These are phyloP conservation scores for Lipomyces yamanashiensis DNA, from an alignment of 805 yeast genomes.

Conservation along the genomic window DNA sequence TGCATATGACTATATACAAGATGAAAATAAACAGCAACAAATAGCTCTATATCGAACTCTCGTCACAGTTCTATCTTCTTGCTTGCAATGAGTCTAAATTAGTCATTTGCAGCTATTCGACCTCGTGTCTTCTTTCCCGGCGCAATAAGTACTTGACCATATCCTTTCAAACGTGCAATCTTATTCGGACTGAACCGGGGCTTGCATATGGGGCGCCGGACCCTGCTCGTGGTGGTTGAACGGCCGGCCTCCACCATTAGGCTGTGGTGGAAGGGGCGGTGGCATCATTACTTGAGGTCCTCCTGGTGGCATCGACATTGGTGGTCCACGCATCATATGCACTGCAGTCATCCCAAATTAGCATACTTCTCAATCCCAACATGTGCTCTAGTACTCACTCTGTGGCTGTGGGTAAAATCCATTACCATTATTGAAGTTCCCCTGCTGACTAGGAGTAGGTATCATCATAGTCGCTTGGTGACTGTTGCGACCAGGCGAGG, in stretches of 20 bases:
- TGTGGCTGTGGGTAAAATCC: constrained; percentile 30
- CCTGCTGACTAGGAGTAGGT: constrained; percentile 24
- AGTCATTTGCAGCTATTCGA: not conserved
- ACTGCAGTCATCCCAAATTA: constrained; percentile 2
- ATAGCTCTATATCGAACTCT: too few relatives aligned
- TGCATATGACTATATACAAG: too few relatives aligned
- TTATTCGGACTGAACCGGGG: constrained; percentile 5
- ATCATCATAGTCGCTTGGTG: constrained; percentile 32
- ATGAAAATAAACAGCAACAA: too few relatives aligned
- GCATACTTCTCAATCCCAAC: not conserved
- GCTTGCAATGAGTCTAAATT: not conserved
- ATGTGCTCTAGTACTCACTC: constrained; percentile 6
- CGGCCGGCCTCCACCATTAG: constrained; percentile 9
- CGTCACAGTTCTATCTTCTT: too few relatives aligned
- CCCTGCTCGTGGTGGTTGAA: constrained; percentile 10
- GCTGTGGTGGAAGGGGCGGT: constrained; percentile 14
- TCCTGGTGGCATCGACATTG: constrained; percentile 19
- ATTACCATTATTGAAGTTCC: constrained; percentile 2
- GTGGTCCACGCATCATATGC: constrained; percentile 27
- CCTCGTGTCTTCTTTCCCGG: not conserved
- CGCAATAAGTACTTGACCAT: not conserved
- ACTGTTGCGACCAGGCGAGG: constrained; percentile 31
- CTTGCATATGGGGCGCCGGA: constrained; percentile 3
- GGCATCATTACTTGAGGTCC: constrained; percentile 14
- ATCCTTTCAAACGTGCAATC: not conserved